phyloP scores from a whole-genome alignment of 805 yeast species.

The Saturnispora sanitii region DNA sequence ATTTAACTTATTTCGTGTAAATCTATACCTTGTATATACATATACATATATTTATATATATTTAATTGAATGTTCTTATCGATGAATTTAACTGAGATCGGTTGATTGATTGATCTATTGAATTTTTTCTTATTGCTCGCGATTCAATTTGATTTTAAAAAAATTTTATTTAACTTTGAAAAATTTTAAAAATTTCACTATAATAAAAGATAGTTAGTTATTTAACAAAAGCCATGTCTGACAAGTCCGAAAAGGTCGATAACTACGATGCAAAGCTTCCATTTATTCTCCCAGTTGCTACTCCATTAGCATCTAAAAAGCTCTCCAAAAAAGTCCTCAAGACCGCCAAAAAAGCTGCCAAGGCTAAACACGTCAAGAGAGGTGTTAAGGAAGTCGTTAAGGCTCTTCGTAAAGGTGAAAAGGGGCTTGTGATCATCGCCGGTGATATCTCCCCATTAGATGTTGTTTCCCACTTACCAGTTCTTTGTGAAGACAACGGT shows the following conservation, averaged over 20 bases:
- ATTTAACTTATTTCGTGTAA: no score
- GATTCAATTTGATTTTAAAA: background rate
- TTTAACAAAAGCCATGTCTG: slow-evolving; percentile 6
- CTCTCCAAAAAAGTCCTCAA: slow-evolving; percentile 90
- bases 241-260: slow-evolving; percentile 12
- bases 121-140: no score
- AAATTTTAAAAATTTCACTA: background rate
- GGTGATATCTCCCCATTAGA: slow-evolving; percentile 98
- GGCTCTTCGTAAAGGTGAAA: slow-evolving; percentile 95
- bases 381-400: slow-evolving; percentile 99
- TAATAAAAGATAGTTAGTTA: background rate
- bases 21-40: slow-evolving; percentile 1
- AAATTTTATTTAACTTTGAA: background rate
- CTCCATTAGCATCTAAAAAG: slow-evolving; percentile 93
- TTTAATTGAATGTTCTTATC: no score
- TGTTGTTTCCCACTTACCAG: slow-evolving; percentile 95
- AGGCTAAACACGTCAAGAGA: slow-evolving; percentile 95
- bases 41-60: no score
- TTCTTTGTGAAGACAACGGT: slow-evolving; percentile 85
- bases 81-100: no score
- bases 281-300: slow-evolving; percentile 85
- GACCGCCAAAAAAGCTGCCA: slow-evolving; percentile 95
- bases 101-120: no score
- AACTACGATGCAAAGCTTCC: slow-evolving; percentile 89
- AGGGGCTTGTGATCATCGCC: slow-evolving; percentile 92